These are phyloP conservation scores for Epicoccum sorghinum DNA, from an alignment of 2,329 filamentous ascomycete genomes.

Conservation along the genomic window DNA sequence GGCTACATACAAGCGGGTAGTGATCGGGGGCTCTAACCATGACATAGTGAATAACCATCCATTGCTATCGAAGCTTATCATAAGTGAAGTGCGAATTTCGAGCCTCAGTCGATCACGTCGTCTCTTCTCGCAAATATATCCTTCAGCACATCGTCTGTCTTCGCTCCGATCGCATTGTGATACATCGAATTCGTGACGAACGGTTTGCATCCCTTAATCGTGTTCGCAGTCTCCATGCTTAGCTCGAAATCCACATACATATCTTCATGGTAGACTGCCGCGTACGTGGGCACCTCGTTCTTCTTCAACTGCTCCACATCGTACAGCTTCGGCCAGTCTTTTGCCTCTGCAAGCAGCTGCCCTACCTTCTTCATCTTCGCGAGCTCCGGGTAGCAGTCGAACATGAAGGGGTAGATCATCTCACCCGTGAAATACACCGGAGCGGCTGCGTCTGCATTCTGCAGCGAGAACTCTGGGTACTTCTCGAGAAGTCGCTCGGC, in stretches of 20 bases:
- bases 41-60: too few species aligned
- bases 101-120: conserved; percentile 61
- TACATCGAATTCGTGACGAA: conserved; percentile 88
- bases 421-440: conserved; percentile 86
- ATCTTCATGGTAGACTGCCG: conserved; percentile 82
- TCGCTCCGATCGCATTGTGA: conserved; percentile 79
- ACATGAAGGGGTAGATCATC: conserved; percentile 89
- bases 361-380: conserved; percentile 71
- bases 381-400: conserved; percentile 80
- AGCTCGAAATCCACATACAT: conserved; percentile 89
- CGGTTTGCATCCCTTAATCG: conserved; percentile 77
- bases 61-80: too few species aligned
- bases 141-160: conserved; percentile 76
- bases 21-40: too few species aligned
- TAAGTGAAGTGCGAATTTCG: too few species aligned
- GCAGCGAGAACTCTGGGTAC: conserved; percentile 52
- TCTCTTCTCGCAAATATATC: conserved; percentile 80
- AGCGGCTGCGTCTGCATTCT: conserved; percentile 48
- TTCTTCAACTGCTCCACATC: conserved; percentile 72
- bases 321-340: conserved; percentile 79
- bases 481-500: conserved; percentile 67
- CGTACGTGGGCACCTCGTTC: conserved; percentile 86
- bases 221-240: conserved; percentile 73
- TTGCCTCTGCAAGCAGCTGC: conserved; percentile 69
- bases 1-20: too few species aligned